Base-by-base conservation (phyloP, 1,139 yeast species). In the Yamadazyma oceani region DNA sequence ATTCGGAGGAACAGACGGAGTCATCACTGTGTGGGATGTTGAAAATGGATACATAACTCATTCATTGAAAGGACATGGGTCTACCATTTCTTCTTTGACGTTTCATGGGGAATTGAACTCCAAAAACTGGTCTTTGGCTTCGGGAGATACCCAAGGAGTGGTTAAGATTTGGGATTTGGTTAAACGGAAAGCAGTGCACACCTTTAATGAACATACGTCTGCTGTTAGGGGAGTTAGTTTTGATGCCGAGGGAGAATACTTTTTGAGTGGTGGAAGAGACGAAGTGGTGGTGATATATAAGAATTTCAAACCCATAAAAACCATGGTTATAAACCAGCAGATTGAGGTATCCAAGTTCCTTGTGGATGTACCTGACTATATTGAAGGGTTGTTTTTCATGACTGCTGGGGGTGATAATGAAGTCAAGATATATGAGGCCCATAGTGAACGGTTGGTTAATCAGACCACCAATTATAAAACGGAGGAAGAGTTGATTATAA, bases 1-100 rank as follows among this genome's bases (percentile, higher is more conserved):
- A 26, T 82, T 94, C 53, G 99, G 99, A 35, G 92, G 96, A 34
- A 85, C 97, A 0, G 98, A 94, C 58, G 97, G 98, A 35, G 78
- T 81, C 28, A 85, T 90, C 15, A 82, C 88, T 35, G 95, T 94
- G 2, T 89, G 96, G 85, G 98, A 92, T 60, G 75, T 92, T 32
- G 90, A 80, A 47, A 90, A 90, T 25, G 94, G 95, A 1, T 88
- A 76, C 48, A 78, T 85, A 2, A 92, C 98, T 0, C 98, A 92
- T 62, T 82, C 88, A 13, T 75, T 92, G 44, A 84, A 87, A 57
- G 97, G 98, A 0, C 99, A 94, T 59, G 96, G 96, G 15, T 83
- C 95, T n/a, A 85, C 95, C 5, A 75, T 92, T 31, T 85, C 96
- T 41, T 80, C 95, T 3, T 62, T 92, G 40, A 64, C 69, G 24